A percentile compares a stretch with the other conserved stretches of the same genome.
These are phyloP conservation scores for Camelina neglecta DNA, from an alignment of 345 rosid species.

Conservation along the genomic window DNA sequence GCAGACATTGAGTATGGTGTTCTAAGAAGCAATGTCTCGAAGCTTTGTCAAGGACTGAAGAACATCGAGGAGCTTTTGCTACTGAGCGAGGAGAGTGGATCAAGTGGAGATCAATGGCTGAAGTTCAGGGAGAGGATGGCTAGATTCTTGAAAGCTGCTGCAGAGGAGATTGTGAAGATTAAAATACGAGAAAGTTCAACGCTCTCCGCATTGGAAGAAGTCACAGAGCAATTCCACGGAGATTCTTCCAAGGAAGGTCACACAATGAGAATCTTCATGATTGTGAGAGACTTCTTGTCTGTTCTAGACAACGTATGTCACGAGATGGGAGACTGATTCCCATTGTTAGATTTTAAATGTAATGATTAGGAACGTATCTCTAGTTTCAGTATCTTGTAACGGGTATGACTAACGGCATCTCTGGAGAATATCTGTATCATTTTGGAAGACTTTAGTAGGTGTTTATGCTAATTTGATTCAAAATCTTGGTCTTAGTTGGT, in stretches of 20 bases:
- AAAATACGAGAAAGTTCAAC: constrained; percentile 81
- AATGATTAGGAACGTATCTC: constrained; percentile 1
- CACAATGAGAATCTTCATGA: constrained; percentile 85
- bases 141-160: constrained; percentile 61
- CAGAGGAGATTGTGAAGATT: constrained; percentile 74
- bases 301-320: constrained; percentile 81
- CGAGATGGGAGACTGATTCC: constrained; percentile 60
- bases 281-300: constrained; percentile 77
- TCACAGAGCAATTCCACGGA: constrained; percentile 90
- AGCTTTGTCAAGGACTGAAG: constrained; percentile 66
- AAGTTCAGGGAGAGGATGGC: constrained; percentile 67
- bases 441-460: background rate
- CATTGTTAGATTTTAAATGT: constrained; percentile 11
- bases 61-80: constrained; percentile 49
- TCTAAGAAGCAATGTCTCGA: constrained; percentile 63
- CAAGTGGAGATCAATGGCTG: constrained; percentile 49
- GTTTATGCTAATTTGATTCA: background rate
- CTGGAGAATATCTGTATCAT: background rate
- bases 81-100: constrained; percentile 37
- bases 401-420: background rate
- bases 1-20: constrained; percentile 86
- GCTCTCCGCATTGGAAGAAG: constrained; percentile 75
- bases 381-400: background rate
- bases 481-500: no score
- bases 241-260: constrained; percentile 86